A percentile compares a stretch with the other conserved stretches of the same genome.
Conservation (phyloP, 1,284 basidiomycete genomes). For the Pyrrhoderma noxium region DNA sequence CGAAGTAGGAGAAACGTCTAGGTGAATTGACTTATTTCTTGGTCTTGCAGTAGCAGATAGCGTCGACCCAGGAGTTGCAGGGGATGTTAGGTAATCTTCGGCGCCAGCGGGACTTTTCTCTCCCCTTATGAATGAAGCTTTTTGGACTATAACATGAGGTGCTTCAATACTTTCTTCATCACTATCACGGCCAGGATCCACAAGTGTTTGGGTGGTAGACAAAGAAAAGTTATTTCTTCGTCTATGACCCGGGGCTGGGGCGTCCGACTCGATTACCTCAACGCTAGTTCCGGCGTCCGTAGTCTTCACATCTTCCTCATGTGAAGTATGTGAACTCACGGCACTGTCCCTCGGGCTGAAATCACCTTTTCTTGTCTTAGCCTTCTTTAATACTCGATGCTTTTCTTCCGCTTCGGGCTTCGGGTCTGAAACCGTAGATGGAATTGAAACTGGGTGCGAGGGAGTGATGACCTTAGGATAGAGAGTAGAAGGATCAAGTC, state of each 20-base stretch:
- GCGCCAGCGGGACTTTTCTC: not conserved
- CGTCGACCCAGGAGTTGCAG: not conserved
- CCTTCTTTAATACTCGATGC: not conserved
- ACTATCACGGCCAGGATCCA: not conserved
- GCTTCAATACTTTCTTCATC: not conserved
- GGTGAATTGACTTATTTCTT: not conserved
- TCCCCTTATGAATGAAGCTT: slow-evolving; percentile 3
- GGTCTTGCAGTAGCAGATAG: not conserved
- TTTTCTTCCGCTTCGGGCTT: not conserved
- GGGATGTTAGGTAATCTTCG: not conserved
- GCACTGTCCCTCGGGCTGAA: too few relatives aligned
- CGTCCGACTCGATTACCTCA: not conserved
- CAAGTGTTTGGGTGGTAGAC: slow-evolving; percentile 2
- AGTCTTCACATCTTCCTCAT: not conserved
- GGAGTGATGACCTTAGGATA: slow-evolving; percentile 11
- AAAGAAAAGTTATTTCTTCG: slow-evolving; percentile 5
- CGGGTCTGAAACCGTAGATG: too few relatives aligned
- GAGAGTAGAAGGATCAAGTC: slow-evolving; percentile 11
- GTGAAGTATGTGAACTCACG: too few relatives aligned
- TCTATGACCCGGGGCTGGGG: not conserved
- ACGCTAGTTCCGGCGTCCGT: not conserved
- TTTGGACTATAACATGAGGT: slow-evolving; percentile 5
- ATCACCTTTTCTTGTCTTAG: too few relatives aligned
- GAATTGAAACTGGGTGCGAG: not conserved
- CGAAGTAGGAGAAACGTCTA: not conserved